A percentile compares a stretch with the other conserved stretches of the same genome.
phyloP scores from a whole-genome alignment of 805 yeast genomes.

The Candida silvicultrix region DNA sequence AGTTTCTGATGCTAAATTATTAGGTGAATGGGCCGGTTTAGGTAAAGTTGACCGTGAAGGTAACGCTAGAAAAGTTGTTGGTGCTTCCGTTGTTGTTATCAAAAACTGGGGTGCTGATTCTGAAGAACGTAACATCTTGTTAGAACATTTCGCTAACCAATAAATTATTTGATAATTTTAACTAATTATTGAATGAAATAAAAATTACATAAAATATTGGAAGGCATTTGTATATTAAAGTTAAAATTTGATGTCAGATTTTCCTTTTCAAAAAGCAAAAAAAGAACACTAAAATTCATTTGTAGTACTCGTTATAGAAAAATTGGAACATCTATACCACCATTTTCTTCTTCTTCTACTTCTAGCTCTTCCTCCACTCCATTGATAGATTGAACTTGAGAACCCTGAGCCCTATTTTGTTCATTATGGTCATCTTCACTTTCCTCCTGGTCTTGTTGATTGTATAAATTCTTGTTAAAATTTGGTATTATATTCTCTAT shows the following conservation, averaged over 20 bases:
- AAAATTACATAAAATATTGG: neutral
- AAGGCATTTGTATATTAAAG: neutral
- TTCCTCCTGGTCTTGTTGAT: neutral
- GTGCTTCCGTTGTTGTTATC: constrained; percentile 99
- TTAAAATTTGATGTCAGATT: neutral
- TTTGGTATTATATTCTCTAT: neutral
- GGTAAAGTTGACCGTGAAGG: constrained; percentile 99
- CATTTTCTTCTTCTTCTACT: constrained; percentile 12
- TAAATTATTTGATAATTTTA: constrained; percentile 31
- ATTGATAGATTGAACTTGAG: too few relatives aligned
- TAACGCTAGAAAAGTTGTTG: constrained; percentile 99
- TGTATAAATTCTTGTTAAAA: neutral
- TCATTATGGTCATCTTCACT: neutral
- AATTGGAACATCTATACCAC: constrained; percentile 19
- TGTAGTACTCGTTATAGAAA: constrained; percentile 11
- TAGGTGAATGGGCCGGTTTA: constrained; percentile 99
- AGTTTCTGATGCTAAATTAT: constrained; percentile 98
- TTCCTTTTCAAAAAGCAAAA: neutral
- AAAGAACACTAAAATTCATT: too few relatives aligned
- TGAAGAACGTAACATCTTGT: constrained; percentile 91
- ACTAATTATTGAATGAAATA: neutral
- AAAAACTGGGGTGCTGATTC: constrained; percentile 99
- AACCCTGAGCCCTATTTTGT: too few relatives aligned
- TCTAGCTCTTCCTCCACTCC: too few relatives aligned
- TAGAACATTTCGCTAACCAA: constrained; percentile 93